phyloP scores from a whole-genome alignment of 371 early-diverging fungal genomes.

The Apophysomyces variabilis region DNA sequence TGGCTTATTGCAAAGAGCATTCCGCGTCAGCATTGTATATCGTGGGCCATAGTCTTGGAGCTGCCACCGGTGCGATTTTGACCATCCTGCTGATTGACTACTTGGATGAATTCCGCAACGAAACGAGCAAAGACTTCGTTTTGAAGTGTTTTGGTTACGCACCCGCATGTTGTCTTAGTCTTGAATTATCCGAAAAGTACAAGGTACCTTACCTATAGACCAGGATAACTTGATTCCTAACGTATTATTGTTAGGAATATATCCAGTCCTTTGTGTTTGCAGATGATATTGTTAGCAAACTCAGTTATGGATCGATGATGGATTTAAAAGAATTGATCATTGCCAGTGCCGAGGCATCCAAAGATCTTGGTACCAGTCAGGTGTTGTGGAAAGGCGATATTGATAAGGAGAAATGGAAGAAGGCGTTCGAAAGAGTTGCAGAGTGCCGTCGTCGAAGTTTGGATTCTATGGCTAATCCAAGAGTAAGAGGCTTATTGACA shows the following conservation, averaged over 20 bases:
- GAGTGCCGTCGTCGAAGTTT: conserved; percentile 33
- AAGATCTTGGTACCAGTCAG: conserved; percentile 32
- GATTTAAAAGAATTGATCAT: conserved; percentile 45
- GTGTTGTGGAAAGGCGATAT: conserved; percentile 29
- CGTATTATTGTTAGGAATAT: conserved; percentile 24
- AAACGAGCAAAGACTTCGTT: conserved; percentile 34
- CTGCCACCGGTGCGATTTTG: conserved; percentile 72
- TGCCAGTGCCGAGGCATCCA: conserved; percentile 44
- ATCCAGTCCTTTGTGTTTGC: conserved; percentile 48
- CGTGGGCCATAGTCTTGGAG: conserved; percentile 84
- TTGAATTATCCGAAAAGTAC: conserved; percentile 42
- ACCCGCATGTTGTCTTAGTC: conserved; percentile 42
- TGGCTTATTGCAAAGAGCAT: conserved; percentile 67
- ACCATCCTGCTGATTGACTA: conserved; percentile 75
- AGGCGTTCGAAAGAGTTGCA: conserved; percentile 34
- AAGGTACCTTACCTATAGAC: conserved; percentile 24
- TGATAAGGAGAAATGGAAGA: conserved; percentile 33
- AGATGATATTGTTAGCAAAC: conserved; percentile 48
- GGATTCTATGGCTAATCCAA: conserved; percentile 36
- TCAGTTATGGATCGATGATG: conserved; percentile 53
- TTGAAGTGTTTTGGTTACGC: conserved; percentile 43
- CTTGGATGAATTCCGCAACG: conserved; percentile 53
- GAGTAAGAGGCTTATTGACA: conserved; percentile 19
- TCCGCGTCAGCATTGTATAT: conserved; percentile 61
- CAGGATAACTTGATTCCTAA: background rate